Evolutionary conservation across 306 rosid genomes (phyloP), one percentile per base, ranked within the genome.

Genomic region (Mucuna pruriens): DNA sequence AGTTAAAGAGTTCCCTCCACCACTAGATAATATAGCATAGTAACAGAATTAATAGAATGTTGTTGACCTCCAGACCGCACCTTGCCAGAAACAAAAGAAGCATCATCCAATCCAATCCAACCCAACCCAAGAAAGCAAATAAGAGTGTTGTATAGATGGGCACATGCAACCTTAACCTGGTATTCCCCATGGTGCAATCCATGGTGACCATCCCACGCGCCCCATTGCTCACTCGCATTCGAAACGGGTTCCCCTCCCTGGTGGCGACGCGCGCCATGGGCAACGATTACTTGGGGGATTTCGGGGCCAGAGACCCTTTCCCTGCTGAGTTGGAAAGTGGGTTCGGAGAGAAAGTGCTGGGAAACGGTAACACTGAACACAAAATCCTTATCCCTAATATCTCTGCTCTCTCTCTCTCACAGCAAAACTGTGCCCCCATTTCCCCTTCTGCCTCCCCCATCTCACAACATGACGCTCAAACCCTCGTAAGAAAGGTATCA

Each of bases 281-380:
- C 15, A 0, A 17, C 12, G 92, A 91, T 63, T 45, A 74, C 73
- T 31, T 94, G 22, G 97, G 97, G 0, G 99, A 95, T 42, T 91
- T 88, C 48, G 99, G 99, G 2, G 97, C 93, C 4, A 82, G 99
- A 66, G 99, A 93, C 84, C 99, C 99, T 0, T 95, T 88, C 66
- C 97, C 97, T 0, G 99, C 94, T 8, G 99, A 95, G 62, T 0
- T 95, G 31, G 99, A 85, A 7, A 95, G 99, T 20, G 1, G 62
- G 3, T 95, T 95, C 69, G 97, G 85, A 4, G 97, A 95, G 3
- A 95, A 93, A 76, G 99, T 95, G 38, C 38, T 93, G 6, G 95
- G 99, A 20, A 77, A 15, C 29, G 2, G 0, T 1, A 38, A 57
- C 84, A 93, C 97, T 0, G 95, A 95, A 55, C 99, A 95, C 88